Conservation (phyloP, 2,329 filamentous ascomycete genomes). For the Mollisiaceae sp. region DNA sequence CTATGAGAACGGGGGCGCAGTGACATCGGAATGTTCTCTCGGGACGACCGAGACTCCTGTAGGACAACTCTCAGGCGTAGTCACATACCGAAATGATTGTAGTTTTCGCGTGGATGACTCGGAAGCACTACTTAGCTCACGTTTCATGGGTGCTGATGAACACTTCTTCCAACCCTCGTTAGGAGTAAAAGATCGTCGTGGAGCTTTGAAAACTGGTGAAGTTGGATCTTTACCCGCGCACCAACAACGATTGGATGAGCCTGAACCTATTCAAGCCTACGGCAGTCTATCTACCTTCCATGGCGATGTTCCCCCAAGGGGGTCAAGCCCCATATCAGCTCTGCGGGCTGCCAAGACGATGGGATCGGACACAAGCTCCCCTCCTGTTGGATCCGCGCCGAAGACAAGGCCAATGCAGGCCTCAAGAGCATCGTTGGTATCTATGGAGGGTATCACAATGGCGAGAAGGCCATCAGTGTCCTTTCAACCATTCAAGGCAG, state of each 20-base stretch:
- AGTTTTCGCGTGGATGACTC: constrained; percentile 91
- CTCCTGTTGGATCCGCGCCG: constrained; percentile 59
- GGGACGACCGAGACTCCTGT: constrained; percentile 85
- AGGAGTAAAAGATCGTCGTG: constrained; percentile 48
- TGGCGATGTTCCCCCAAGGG: constrained; percentile 75
- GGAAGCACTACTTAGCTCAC: constrained; percentile 87
- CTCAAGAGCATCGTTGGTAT: constrained; percentile 44
- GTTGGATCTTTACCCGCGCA: constrained; percentile 77
- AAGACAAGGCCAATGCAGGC: constrained; percentile 39
- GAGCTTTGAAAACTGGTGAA: constrained; percentile 51
- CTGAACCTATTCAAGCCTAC: constrained; percentile 78
- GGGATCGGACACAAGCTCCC: constrained; percentile 64
- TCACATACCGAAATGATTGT: constrained; percentile 86
- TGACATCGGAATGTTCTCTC: constrained; percentile 79
- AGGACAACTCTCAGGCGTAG: constrained; percentile 79
- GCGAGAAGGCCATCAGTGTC: constrained; percentile 81
- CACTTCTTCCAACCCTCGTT: constrained; percentile 84
- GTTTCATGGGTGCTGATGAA: constrained; percentile 91
- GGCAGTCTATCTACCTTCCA: constrained; percentile 91
- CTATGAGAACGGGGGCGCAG: constrained; percentile 64
- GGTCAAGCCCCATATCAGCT: constrained; percentile 85
- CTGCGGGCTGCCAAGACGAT: constrained; percentile 70
- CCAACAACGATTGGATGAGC: constrained; percentile 52
- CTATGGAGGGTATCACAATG: constrained; percentile 54
- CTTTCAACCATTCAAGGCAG: constrained; percentile 95